These are phyloP conservation scores for Pseudogymnoascus sp. DNA, from an alignment of 2,329 filamentous ascomycete species.

Conservation along the genomic window DNA sequence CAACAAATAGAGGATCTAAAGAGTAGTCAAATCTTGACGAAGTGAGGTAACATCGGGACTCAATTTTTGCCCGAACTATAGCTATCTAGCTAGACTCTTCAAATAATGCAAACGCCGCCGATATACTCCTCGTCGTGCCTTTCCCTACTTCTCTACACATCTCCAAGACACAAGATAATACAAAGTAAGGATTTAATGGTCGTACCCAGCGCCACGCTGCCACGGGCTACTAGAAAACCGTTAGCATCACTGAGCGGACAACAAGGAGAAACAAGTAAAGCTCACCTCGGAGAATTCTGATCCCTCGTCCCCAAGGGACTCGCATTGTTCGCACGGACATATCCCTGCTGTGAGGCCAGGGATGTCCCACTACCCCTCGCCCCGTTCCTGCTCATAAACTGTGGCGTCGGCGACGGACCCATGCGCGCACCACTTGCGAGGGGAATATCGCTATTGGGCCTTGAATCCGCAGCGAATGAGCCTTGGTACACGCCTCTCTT, in stretches of 20 bases:
- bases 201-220: slow-evolving; percentile 49
- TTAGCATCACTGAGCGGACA: slow-evolving; percentile 18
- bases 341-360: slow-evolving; percentile 23
- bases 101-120: background rate
- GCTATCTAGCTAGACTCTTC: background rate
- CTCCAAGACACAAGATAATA: background rate
- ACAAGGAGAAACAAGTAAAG: background rate
- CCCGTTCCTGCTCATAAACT: slow-evolving; percentile 17
- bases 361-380: slow-evolving; percentile 22
- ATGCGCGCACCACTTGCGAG: slow-evolving; percentile 17
- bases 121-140: background rate
- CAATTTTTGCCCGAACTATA: background rate
- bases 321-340: slow-evolving; percentile 33
- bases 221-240: slow-evolving; percentile 36
- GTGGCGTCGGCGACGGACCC: slow-evolving; percentile 12
- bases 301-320: background rate
- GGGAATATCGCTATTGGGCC: slow-evolving; percentile 16
- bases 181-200: slow-evolving; percentile 30
- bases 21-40: background rate
- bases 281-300: slow-evolving; percentile 32
- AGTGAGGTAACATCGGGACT: background rate
- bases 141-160: background rate
- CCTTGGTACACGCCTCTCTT: slow-evolving; percentile 18
- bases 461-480: slow-evolving; percentile 19
- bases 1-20: background rate